These are phyloP conservation scores for Incumbomyces delicatus DNA, from an alignment of 2,329 filamentous ascomycete genomes.

Conservation along the genomic window DNA sequence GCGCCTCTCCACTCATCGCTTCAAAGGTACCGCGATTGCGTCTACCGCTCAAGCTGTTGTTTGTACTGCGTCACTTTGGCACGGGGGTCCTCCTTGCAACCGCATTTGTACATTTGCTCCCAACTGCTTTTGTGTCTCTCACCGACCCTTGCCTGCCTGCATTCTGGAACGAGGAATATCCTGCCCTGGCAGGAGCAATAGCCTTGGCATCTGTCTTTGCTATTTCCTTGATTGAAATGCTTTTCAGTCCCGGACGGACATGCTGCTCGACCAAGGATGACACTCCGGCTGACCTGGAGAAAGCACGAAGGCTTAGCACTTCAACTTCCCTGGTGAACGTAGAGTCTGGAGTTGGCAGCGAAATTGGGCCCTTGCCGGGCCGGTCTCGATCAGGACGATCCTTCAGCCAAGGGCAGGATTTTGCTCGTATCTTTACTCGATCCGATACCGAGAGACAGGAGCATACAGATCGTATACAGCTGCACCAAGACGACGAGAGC, in stretches of 20 bases:
- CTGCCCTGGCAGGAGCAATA: constrained; percentile 68
- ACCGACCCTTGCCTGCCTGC: constrained; percentile 59
- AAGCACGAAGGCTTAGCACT: too few relatives aligned
- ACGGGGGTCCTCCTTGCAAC: constrained; percentile 49
- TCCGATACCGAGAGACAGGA: neutral
- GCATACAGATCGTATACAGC: too few relatives aligned
- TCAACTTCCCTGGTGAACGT: too few relatives aligned
- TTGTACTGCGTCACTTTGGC: constrained; percentile 50
- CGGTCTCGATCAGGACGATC: too few relatives aligned
- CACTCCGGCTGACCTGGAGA: too few relatives aligned
- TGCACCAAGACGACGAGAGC: too few relatives aligned
- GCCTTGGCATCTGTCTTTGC: constrained; percentile 73
- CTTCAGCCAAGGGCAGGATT: too few relatives aligned
- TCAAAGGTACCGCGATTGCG: constrained; percentile 50
- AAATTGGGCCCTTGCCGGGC: too few relatives aligned
- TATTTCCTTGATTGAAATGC: constrained; percentile 80
- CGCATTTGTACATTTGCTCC: constrained; percentile 51
- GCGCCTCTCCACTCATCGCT: constrained; percentile 52
- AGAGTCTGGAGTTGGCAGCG: too few relatives aligned
- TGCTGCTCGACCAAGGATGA: neutral
- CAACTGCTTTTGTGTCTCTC: constrained; percentile 51
- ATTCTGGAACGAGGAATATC: constrained; percentile 72
- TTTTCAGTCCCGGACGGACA: constrained; percentile 41
- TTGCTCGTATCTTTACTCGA: too few relatives aligned
- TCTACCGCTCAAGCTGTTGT: constrained; percentile 49